These are phyloP conservation scores for Corrigiola litoralis DNA, from an alignment of 179 eudicot genomes.

Conservation along the genomic window DNA sequence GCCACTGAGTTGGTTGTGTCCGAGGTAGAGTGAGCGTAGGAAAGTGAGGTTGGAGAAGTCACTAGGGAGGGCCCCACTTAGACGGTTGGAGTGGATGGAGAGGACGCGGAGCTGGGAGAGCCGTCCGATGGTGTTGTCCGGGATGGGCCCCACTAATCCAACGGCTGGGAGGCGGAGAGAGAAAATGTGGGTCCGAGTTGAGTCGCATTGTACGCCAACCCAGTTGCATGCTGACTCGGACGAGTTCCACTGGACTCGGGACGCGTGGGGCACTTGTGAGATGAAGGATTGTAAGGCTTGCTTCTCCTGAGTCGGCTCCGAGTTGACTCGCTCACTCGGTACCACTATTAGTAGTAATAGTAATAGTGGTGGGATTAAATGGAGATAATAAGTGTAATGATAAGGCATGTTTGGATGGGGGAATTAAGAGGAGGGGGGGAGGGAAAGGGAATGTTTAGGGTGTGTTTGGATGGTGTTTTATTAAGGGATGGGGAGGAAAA, in stretches of 20 bases:
- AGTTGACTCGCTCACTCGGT: conserved; percentile 12
- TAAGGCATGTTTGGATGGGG: neutral
- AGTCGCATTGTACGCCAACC: conserved; percentile 66
- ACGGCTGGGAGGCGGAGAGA: conserved; percentile 63
- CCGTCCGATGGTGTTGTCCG: conserved; percentile 46
- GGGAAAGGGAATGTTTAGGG: neutral
- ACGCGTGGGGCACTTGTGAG: conserved; percentile 48
- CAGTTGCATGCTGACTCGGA: conserved; percentile 55
- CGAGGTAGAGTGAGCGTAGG: conserved; percentile 66
- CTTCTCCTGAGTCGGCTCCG: conserved; percentile 65
- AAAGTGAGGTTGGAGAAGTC: conserved; percentile 55
- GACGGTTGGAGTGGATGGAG: conserved; percentile 53
- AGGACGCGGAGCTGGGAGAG: conserved; percentile 57
- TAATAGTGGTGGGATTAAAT: neutral
- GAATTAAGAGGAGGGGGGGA: neutral
- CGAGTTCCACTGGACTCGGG: conserved; percentile 54
- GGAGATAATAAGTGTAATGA: no score
- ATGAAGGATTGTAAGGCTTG: conserved; percentile 58
- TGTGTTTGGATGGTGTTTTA: neutral
- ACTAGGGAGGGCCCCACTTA: conserved; percentile 54
- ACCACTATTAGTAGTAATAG: neutral
- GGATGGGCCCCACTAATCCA: conserved; percentile 66
- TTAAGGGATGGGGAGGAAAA: neutral
- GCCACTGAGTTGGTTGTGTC: conserved; percentile 53
- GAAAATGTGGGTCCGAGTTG: conserved; percentile 29